Evolutionary conservation across 2,329 filamentous ascomycete species (phyloP).

Genomic region (Chaetomium strumarium): DNA sequence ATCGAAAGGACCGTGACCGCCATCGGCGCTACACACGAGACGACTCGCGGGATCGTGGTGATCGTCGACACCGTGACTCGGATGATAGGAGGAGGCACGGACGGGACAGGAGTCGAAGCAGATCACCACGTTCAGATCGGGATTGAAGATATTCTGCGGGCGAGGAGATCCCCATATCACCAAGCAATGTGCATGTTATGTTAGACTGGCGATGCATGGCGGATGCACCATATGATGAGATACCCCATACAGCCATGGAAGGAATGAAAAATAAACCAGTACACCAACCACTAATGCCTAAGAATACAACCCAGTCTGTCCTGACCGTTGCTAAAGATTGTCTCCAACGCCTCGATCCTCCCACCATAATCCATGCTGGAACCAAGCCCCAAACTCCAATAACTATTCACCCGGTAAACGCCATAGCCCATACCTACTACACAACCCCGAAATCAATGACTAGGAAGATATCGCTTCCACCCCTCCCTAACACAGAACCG

Average conservation of each 20-base stretch:
- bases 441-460: neutral
- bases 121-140: conserved; percentile 35
- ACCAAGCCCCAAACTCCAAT: neutral
- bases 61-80: conserved; percentile 24
- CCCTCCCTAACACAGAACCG: conserved; percentile 64
- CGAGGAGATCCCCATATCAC: neutral
- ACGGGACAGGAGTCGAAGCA: conserved; percentile 36
- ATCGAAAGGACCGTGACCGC: conserved; percentile 26
- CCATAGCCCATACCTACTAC: neutral
- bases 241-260: conserved; percentile 17
- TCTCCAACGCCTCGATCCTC: neutral
- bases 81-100: conserved; percentile 27
- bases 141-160: conserved; percentile 1
- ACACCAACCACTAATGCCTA: conserved; percentile 6
- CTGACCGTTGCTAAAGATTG: neutral
- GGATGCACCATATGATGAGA: conserved; percentile 9
- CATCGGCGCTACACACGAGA: conserved; percentile 29
- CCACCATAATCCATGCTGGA: too few species aligned
- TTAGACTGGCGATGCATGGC: neutral
- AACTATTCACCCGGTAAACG: neutral
- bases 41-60: conserved; percentile 24
- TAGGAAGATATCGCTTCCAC: conserved; percentile 62
- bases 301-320: neutral
- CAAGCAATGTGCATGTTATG: neutral
- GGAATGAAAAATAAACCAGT: neutral